Evolutionary conservation across 2,329 filamentous ascomycete genomes (phyloP), one percentile per base, ranked within the genome.

Genomic region (Aquanectria penicillioides): DNA sequence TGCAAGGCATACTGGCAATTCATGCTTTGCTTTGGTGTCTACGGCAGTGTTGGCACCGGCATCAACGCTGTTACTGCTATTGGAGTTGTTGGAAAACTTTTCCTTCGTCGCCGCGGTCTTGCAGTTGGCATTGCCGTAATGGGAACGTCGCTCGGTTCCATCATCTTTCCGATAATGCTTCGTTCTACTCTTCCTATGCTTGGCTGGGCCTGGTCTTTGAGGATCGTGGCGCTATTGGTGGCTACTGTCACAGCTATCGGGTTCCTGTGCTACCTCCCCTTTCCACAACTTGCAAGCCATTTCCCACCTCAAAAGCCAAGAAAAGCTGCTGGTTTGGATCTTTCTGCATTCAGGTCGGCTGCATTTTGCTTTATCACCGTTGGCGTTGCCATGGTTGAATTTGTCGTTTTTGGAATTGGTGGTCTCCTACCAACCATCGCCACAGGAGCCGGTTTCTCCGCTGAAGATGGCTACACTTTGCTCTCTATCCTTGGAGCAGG

Each of bases 1-100:
- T 83, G 80, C 64, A 73, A 68, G 2, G 47, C 70, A 8, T 82
- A 82, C 63, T 81, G 78, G 78, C 78, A 83, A 6, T 82, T 83
- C 33, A 65, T 82, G 17, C 69, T 82, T 4, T 70, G 73, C 1
- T 74, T 80, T 10, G 78, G 81, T 4, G 50, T 78, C 6, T 76
- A 77, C 28, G 71, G 77, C 12, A 81, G 81, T 4, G 50, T 80
- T 5, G 77, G 78, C 1, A 71, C 67, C 5, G 75, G 77, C 2
- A 68, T 77, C 6, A 56, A 75, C 3, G 75, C 75, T 17, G 63
- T 61, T 13, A 69, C 72, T 1, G 73, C 75, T 2, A 47, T 75
- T 7, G 69, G 72, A 1, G 63, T 70, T 1, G 62, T 75, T 0
- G 71, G 66, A 1, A 73, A 75, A 31, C 15, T 65, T 0, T 67